phyloP scores from a whole-genome alignment of 768 basidiomycete species.

The Tricholoma flavovirens region DNA sequence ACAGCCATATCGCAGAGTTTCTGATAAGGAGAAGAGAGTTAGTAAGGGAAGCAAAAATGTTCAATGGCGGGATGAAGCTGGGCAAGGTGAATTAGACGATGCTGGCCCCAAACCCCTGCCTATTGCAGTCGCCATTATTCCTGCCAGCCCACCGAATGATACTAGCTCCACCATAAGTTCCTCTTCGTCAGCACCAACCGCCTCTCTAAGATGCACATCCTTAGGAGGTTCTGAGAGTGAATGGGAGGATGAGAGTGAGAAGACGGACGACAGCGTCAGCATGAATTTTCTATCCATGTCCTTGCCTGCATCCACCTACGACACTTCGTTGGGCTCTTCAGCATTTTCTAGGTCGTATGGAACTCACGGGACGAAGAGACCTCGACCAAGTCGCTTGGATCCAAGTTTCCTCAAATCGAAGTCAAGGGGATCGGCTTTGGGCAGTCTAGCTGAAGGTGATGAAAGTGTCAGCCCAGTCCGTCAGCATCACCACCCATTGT shows the following conservation, averaged over 20 bases:
- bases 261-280: constrained; percentile 71
- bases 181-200: constrained; percentile 22
- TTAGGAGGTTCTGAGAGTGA: constrained; percentile 73
- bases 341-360: constrained; percentile 25
- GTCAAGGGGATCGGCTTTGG: constrained; percentile 39
- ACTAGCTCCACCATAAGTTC: constrained; percentile 18
- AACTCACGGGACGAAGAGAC: constrained; percentile 32
- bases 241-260: constrained; percentile 87
- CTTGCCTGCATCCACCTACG: constrained; percentile 30
- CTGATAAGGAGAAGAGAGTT: constrained; percentile 57
- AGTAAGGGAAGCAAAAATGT: constrained; percentile 64
- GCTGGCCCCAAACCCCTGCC: constrained; percentile 31
- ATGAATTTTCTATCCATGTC: constrained; percentile 46
- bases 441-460: constrained; percentile 69
- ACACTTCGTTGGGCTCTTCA: constrained; percentile 18
- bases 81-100: constrained; percentile 77
- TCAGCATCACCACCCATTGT: constrained; percentile 39
- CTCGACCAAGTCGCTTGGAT: constrained; percentile 65
- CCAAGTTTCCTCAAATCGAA: constrained; percentile 61
- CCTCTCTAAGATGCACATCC: constrained; percentile 39
- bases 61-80: constrained; percentile 84
- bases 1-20: constrained; percentile 57
- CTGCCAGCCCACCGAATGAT: constrained; percentile 34
- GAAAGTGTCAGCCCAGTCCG: constrained; percentile 40
- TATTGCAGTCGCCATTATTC: constrained; percentile 35